phyloP scores from a whole-genome alignment of 345 rosid species.

The Syzygium aromaticum region DNA sequence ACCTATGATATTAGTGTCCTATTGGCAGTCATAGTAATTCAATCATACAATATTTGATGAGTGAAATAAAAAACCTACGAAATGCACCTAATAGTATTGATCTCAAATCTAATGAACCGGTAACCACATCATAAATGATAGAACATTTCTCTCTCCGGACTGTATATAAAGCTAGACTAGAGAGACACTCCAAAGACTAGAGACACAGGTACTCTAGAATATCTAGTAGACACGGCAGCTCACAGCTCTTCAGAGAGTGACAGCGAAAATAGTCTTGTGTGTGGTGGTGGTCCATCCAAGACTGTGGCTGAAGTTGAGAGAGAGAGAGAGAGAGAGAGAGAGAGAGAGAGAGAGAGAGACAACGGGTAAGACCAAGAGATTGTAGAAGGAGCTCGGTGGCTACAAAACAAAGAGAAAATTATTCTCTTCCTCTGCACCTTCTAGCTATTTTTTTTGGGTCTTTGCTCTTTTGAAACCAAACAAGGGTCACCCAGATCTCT shows the following conservation, averaged over 20 bases:
- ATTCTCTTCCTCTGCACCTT: neutral
- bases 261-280: neutral
- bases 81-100: neutral
- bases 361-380: conserved; percentile 9
- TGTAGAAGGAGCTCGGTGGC: neutral
- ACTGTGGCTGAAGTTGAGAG: conserved; percentile 22
- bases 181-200: neutral
- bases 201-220: neutral
- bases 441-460: conserved; percentile 26
- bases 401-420: conserved; percentile 8
- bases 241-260: neutral
- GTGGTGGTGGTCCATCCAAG: conserved; percentile 9
- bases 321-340: neutral
- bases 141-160: neutral
- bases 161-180: neutral
- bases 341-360: neutral
- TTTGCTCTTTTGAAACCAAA: conserved; percentile 27
- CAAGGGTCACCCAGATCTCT: neutral
- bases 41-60: neutral
- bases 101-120: neutral
- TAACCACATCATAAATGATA: neutral
- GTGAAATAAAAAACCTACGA: neutral
- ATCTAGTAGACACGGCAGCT: neutral
- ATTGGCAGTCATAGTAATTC: neutral
- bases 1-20: too few species aligned